Percentiles rank a stretch among this genome's conserved stretches.
Conservation (phyloP, 2,329 filamentous ascomycete genomes). For the Dactylellina leptospora region DNA sequence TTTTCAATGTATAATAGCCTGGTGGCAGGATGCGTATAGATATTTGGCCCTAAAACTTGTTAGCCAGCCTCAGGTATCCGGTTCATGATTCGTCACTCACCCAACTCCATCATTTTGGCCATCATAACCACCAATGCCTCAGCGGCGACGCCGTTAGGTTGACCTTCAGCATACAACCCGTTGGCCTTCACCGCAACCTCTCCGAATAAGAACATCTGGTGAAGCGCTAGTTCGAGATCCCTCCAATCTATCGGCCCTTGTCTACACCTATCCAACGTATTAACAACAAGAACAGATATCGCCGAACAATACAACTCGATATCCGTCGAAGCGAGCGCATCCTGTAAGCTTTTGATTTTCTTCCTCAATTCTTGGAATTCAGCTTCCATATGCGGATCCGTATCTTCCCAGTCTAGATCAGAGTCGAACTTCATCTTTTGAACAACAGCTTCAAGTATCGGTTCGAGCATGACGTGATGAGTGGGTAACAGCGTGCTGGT, state of each 20-base stretch:
- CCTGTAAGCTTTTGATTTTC: constrained; percentile 86
- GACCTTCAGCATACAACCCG: constrained; percentile 84
- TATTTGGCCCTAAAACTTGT: constrained; percentile 73
- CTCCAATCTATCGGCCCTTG: constrained; percentile 87
- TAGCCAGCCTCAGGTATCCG: background rate
- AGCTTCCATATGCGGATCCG: constrained; percentile 93
- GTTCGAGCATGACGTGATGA: constrained; percentile 82
- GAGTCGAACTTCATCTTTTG: constrained; percentile 98
- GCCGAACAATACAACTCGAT: constrained; percentile 88
- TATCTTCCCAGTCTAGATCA: constrained; percentile 89
- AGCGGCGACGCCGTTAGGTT: constrained; percentile 79
- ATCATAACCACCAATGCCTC: constrained; percentile 90
- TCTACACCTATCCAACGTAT: constrained; percentile 82
- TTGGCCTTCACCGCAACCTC: constrained; percentile 90
- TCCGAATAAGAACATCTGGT: constrained; percentile 96
- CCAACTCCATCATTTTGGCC: constrained; percentile 91
- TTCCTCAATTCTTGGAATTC: constrained; percentile 96
- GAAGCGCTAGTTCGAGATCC: constrained; percentile 88
- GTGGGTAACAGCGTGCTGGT: constrained; percentile 73
- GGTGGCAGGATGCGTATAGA: constrained; percentile 87
- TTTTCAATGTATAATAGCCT: constrained; percentile 98
- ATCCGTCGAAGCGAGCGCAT: constrained; percentile 88
- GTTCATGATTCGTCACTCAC: constrained; percentile 64
- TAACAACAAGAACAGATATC: constrained; percentile 85
- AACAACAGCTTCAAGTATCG: constrained; percentile 90